Conservation (phyloP, 1,284 basidiomycete genomes). For the Caloboletus firmus region DNA sequence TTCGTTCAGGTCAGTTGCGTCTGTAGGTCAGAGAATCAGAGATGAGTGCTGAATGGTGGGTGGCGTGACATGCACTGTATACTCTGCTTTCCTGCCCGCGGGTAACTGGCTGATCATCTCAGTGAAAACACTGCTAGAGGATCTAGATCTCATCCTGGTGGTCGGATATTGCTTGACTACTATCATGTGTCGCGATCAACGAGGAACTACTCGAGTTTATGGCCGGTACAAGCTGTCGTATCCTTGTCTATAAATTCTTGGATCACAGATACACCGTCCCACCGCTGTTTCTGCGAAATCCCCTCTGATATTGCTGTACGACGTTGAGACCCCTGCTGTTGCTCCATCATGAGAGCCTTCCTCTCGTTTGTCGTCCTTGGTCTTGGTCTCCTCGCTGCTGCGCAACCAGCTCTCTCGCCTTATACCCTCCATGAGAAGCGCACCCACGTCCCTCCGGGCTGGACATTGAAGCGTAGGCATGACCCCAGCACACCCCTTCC, state of each 20-base stretch:
- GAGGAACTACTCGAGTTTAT: too few species aligned
- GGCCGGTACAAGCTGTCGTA: too few species aligned
- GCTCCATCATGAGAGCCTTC: constrained; percentile 17
- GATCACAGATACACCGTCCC: too few species aligned
- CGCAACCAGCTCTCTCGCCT: constrained; percentile 10
- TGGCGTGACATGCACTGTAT: background rate
- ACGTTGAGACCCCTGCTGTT: background rate
- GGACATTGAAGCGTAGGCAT: constrained; percentile 33
- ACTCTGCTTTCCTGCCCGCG: background rate
- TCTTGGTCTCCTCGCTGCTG: constrained; percentile 16
- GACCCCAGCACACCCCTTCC: constrained; percentile 30
- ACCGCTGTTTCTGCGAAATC: constrained; percentile 15
- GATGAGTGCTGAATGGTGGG: background rate
- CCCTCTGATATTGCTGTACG: background rate
- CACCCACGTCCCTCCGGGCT: constrained; percentile 32
- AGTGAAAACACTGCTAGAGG: too few species aligned
- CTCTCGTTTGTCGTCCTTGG: constrained; percentile 14
- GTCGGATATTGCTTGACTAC: too few species aligned
- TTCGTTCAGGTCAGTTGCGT: background rate
- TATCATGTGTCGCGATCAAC: too few species aligned
- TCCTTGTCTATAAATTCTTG: too few species aligned
- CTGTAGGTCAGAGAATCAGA: background rate
- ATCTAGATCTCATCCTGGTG: too few species aligned
- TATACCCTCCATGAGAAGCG: constrained; percentile 37
- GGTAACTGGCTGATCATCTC: too few species aligned